Evolutionary conservation across 106 monocot genomes (phyloP).

Genomic region (Allium cepa): DNA sequence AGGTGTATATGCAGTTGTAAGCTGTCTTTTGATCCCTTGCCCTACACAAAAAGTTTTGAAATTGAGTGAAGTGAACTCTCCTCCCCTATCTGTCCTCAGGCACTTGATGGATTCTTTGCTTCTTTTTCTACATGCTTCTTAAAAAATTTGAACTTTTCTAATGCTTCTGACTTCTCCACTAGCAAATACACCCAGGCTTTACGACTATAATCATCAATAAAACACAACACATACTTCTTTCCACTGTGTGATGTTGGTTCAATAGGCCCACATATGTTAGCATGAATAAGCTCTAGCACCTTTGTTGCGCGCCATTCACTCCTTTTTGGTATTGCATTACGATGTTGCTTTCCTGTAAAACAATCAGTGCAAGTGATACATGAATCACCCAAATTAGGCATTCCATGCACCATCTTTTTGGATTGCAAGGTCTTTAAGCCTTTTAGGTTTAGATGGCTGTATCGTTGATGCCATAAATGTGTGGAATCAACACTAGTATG

Average conservation of each 20-base stretch:
- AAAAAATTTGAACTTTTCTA: neutral
- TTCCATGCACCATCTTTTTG: neutral
- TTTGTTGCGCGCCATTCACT: neutral
- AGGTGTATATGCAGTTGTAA: neutral
- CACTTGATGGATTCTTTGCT: neutral
- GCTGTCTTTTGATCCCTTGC: neutral
- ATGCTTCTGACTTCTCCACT: constrained; percentile 2
- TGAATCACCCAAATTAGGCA: neutral
- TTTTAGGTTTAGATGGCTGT: neutral
- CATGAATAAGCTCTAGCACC: neutral
- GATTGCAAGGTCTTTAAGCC: neutral
- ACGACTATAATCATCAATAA: constrained; percentile 3
- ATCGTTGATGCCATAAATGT: neutral
- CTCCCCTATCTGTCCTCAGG: constrained; percentile 3
- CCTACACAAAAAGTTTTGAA: neutral
- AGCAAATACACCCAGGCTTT: neutral
- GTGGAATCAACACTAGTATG: neutral
- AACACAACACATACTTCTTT: too few species aligned
- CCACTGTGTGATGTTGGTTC: too few species aligned
- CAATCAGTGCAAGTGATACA: neutral
- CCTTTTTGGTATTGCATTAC: neutral
- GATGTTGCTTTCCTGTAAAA: neutral
- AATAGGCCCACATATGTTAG: too few species aligned
- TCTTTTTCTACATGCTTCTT: neutral
- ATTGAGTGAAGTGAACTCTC: constrained; percentile 5